Conservation (phyloP, 2,329 filamentous ascomycete genomes). For the Alternaria triticimaculans region DNA sequence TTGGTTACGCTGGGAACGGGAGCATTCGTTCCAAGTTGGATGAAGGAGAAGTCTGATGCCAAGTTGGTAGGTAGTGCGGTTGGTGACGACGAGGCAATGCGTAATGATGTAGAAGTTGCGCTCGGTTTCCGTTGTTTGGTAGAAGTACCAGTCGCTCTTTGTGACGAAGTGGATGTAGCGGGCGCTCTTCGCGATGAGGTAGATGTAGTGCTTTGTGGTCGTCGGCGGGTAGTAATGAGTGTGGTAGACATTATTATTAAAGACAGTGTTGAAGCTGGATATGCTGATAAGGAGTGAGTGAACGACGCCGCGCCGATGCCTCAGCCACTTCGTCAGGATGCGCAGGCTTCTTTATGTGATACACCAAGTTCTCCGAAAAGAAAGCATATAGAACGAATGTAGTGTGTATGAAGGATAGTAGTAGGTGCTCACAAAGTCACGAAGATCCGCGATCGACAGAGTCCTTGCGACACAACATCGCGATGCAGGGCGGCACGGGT, state of each 20-base stretch:
- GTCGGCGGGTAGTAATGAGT: conserved; percentile 10
- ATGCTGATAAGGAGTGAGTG: conserved; percentile 5
- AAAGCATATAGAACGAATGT: conserved; percentile 23
- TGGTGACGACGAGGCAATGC: conserved; percentile 3
- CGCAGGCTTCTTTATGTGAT: conserved; percentile 9
- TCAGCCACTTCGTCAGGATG: conserved; percentile 5
- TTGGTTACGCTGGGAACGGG: conserved; percentile 2
- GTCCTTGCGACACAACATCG: conserved; percentile 28
- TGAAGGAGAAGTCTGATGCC: conserved; percentile 7
- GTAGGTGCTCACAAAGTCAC: conserved; percentile 12
- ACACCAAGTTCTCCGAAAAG: conserved; percentile 2
- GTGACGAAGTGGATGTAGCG: neutral
- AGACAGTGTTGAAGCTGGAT: neutral
- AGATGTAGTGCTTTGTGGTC: conserved; percentile 7
- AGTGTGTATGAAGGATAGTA: conserved; percentile 16
- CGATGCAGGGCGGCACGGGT: conserved; percentile 22
- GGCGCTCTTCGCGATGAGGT: conserved; percentile 7
- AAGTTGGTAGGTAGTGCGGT: conserved; percentile 6
- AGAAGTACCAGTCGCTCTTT: conserved; percentile 9
- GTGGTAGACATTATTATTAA: conserved; percentile 41
- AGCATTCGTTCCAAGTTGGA: conserved; percentile 22
- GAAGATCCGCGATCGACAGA: conserved; percentile 23
- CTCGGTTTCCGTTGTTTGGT: neutral
- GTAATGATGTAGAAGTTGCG: conserved; percentile 1
- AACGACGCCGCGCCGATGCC: conserved; percentile 8